Percentiles rank a stretch among this genome's conserved stretches.
Evolutionary conservation across 2,329 filamentous ascomycete species (phyloP).

Genomic region (Grosmannia serpens): DNA sequence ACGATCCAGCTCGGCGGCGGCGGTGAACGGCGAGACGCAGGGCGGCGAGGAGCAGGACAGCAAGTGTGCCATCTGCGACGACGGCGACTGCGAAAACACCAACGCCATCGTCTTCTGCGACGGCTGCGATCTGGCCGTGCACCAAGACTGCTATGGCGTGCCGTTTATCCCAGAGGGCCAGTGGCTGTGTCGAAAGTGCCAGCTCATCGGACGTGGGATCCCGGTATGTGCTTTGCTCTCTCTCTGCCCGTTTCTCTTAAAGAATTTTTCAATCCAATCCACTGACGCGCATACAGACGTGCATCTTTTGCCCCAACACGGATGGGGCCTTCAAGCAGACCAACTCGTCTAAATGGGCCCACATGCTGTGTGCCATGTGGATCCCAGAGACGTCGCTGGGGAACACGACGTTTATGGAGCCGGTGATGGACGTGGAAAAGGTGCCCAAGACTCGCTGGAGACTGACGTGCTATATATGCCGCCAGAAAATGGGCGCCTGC

Average conservation of each 20-base stretch:
- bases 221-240: conserved; percentile 39
- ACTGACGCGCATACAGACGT: conserved; percentile 44
- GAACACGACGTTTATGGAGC: conserved; percentile 96
- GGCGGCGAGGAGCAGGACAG: conserved; percentile 90
- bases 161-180: conserved; percentile 98
- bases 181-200: conserved; percentile 95
- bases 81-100: conserved; percentile 98
- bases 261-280: not conserved
- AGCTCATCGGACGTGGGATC: conserved; percentile 83
- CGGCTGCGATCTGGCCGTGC: conserved; percentile 91
- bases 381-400: conserved; percentile 94
- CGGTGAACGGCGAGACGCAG: conserved; percentile 85
- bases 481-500: conserved; percentile 94
- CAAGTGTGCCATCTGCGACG: conserved; percentile 95
- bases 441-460: conserved; percentile 93
- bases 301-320: conserved; percentile 96
- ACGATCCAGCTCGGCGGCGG: conserved; percentile 84
- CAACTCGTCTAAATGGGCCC: conserved; percentile 90
- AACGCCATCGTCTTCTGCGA: conserved; percentile 99
- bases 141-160: conserved; percentile 97
- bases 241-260: not conserved
- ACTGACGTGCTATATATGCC: conserved; percentile 89
- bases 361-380: conserved; percentile 95
- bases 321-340: conserved; percentile 98
- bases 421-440: conserved; percentile 95